Base-by-base conservation (phyloP, 2,329 filamentous ascomycete species). In the Curvularia eragrostidis region DNA sequence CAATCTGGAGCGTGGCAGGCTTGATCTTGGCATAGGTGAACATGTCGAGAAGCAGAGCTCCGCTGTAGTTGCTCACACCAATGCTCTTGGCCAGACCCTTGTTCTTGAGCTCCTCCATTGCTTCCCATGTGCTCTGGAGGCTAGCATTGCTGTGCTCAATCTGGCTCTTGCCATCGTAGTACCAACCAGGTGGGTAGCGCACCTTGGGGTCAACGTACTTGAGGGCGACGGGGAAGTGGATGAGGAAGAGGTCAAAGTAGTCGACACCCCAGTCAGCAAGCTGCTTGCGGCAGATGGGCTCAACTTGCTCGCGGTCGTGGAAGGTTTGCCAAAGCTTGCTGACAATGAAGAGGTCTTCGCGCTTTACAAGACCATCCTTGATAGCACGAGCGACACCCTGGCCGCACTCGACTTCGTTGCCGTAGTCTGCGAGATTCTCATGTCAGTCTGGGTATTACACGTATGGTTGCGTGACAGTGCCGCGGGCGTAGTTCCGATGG, bases 261-360 rank as follows among this genome's bases (percentile, higher is more conserved):
- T 77, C 74, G 43, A 77, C 56, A 34, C 70, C 72, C 71, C 70
- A 74, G 61, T 75, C 74, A 15, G 66, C 67, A 43, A 77, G 70
- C 61, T 77, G 74, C 66, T 87, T 85, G 61, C 93, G 87, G 80
- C 93, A 90, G 74, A 88, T 89, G 77, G 86, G 86, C 78, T 83
- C 85, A 74, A 95, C 92, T 68, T 85, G 84, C 67, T 94, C 88
- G 68, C 83, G 84, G 71, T 94, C 89, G 83, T 96, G 91, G 86
- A 93, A 96, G 66, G 88, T 89, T 82, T 94, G 93, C 92, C 93
- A 96, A 57, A 97, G 89, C 84, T 96, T 97, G 79, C 89, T 92
- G 64, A 93, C 91, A 74, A 97, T 88, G 86, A 96, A 96, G 75
- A 96, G 89, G 23, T 97, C 91, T 78, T 91, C 87, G 46, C 74